Percentiles rank a stretch among this genome's conserved stretches.
phyloP scores from a whole-genome alignment of 2,329 filamentous ascomycete species.

The Huntiella moniliformis region DNA sequence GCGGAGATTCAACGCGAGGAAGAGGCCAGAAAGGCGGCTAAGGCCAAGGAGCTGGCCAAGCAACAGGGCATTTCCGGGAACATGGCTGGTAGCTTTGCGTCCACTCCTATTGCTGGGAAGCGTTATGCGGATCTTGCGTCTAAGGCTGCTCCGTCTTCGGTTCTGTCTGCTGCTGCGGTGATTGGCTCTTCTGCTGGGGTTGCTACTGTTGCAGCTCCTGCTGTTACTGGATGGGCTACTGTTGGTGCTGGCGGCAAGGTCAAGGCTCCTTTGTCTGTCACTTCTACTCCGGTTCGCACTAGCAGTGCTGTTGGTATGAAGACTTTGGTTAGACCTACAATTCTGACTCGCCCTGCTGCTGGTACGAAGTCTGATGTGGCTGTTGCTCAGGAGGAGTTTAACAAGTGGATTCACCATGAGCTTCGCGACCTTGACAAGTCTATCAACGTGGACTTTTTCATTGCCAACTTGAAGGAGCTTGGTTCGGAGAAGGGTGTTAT shows the following conservation, averaged over 20 bases:
- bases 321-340: conserved; percentile 26
- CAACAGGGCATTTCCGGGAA: conserved; percentile 19
- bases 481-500: conserved; percentile 66
- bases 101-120: conserved; percentile 42
- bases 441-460: conserved; percentile 45
- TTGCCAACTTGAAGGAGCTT: conserved; percentile 54
- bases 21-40: conserved; percentile 62
- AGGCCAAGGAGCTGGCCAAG: conserved; percentile 33
- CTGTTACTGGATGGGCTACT: conserved; percentile 90
- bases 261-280: conserved; percentile 38
- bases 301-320: conserved; percentile 31
- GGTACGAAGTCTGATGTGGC: conserved; percentile 21
- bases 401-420: conserved; percentile 74
- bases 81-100: conserved; percentile 12
- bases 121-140: conserved; percentile 87
- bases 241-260: conserved; percentile 87
- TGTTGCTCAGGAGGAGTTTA: conserved; percentile 70
- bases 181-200: conserved; percentile 22
- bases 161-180: conserved; percentile 8
- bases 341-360: conserved; percentile 19
- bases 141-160: conserved; percentile 33
- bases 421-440: conserved; percentile 49
- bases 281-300: conserved; percentile 18
- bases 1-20: conserved; percentile 96
- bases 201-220: conserved; percentile 68